Percentiles rank a stretch among this genome's conserved stretches.
Evolutionary conservation across 2,329 filamentous ascomycete genomes (phyloP).

Genomic region (Coniochaeta sp.): DNA sequence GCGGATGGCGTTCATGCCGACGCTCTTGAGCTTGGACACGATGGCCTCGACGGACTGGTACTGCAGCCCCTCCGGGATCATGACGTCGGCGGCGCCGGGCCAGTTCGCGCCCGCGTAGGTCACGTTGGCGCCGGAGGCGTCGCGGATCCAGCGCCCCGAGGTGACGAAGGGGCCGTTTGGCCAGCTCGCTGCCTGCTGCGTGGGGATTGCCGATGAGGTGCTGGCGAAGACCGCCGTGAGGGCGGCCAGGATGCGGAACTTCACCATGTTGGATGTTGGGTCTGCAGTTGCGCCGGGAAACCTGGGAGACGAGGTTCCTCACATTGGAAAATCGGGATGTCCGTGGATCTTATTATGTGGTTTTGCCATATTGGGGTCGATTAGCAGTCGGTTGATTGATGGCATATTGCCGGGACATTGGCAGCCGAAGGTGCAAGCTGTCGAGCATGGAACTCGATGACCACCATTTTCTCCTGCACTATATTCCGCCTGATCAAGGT

Average conservation of each 20-base stretch:
- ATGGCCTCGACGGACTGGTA: conserved; percentile 50
- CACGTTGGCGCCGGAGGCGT: conserved; percentile 33
- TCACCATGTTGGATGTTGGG: conserved; percentile 9
- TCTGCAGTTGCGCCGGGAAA: neutral
- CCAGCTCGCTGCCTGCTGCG: conserved; percentile 19
- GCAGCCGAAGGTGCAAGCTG: neutral
- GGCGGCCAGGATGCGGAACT: conserved; percentile 5
- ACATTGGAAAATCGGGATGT: neutral
- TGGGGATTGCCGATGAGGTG: conserved; percentile 7
- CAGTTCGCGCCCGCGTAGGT: conserved; percentile 53
- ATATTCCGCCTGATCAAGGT: too few species aligned
- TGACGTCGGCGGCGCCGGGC: conserved; percentile 54
- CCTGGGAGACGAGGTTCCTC: neutral
- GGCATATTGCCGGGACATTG: neutral
- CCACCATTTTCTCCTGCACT: too few species aligned
- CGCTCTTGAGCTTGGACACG: conserved; percentile 46
- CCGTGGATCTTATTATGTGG: neutral
- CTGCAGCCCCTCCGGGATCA: conserved; percentile 58
- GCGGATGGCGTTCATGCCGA: conserved; percentile 57
- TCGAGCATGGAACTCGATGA: too few species aligned
- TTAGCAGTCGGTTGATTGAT: neutral
- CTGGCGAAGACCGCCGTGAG: conserved; percentile 6
- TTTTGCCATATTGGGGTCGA: neutral
- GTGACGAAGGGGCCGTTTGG: conserved; percentile 34
- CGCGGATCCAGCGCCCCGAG: conserved; percentile 33